Evolutionary conservation across 1,284 basidiomycete species (phyloP), one percentile per base, ranked within the genome.

Genomic region (Lentinus polychrous): DNA sequence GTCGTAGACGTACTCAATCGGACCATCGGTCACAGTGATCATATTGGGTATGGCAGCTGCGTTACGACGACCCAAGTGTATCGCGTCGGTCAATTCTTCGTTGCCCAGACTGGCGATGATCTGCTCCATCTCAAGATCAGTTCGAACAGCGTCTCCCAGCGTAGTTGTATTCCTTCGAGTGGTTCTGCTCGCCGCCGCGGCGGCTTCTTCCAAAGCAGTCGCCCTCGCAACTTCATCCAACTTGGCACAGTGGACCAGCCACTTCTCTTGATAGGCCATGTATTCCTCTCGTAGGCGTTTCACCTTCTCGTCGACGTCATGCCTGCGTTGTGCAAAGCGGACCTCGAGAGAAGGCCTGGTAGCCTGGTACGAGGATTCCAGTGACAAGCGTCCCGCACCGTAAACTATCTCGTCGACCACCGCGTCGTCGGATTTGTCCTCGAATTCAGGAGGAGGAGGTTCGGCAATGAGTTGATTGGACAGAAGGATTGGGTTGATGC

Each of bases 121-220:
- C 68, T 94, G 93, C 60, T 97, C 90, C 80, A 97, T 94, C 72
- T 98, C 95, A 49, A 96, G 78, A 65, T 98, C 95, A 15, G 93
- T 94, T 1, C 92, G 83, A 10, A 95, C 94, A 6, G 91, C 86
- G 65, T 98, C 94, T 18, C 92, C 91, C 53, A 92, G 74, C 15
- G 67, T 69, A 0, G 84, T 81, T 36, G 82, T 74, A 11, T 83
- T 79, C 27, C 88, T 79, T 32, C 88, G 76, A n/a, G 86, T 90
- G 27, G 84, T 82, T 43, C 88, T 72, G 2, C 79, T 76, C 42
- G 81, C 75, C 31, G 73, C 67, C 2, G 72, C 62, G 36, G 82
- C 73, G 2, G 71, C 66, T 48, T 74, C 75, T 20, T 73, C 67
- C 12, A 69, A 57, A 7, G 63, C 62, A 57, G 64, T 55, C 53